phyloP scores from a whole-genome alignment of 2,329 filamentous ascomycete species.

The Calonectria pauciramosa region DNA sequence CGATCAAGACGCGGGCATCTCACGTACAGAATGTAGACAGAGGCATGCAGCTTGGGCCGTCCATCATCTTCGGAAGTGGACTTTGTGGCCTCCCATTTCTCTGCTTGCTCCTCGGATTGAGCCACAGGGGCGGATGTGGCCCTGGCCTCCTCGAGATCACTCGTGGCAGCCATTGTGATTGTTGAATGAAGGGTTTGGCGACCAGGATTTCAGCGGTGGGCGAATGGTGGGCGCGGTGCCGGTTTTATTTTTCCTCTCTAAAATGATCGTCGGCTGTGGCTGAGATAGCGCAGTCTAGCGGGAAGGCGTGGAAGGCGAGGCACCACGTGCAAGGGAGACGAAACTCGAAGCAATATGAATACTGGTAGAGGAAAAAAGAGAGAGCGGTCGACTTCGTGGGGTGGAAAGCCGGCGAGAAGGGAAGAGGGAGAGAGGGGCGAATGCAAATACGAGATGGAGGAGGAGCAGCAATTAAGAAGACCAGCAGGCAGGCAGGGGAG shows the following conservation, averaged over 20 bases:
- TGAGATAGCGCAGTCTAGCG: not conserved
- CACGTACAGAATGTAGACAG: slow-evolving; percentile 26
- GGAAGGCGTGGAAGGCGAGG: not conserved
- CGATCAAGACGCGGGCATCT: not conserved
- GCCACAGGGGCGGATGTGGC: slow-evolving; percentile 15
- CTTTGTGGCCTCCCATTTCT: slow-evolving; percentile 12
- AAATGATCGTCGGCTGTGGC: slow-evolving; percentile 5
- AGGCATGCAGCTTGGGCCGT: slow-evolving; percentile 24
- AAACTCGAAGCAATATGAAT: not conserved
- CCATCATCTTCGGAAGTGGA: not conserved
- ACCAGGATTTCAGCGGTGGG: not conserved
- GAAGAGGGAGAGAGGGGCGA: not conserved
- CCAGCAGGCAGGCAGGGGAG: slow-evolving; percentile 1
- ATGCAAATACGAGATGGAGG: not conserved
- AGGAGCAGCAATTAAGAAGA: slow-evolving; percentile 2
- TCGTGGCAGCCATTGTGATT: slow-evolving; percentile 9
- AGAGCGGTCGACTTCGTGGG: not conserved
- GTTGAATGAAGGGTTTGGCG: not conserved
- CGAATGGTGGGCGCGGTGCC: not conserved
- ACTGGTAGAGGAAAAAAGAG: not conserved
- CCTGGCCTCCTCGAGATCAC: slow-evolving; percentile 29
- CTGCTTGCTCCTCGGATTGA: slow-evolving; percentile 22
- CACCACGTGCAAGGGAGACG: not conserved
- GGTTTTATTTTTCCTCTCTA: not conserved
- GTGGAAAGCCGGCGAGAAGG: not conserved